Base-by-base conservation (phyloP, 2,329 filamentous ascomycete species). In the Arthrobotrys musiformis region DNA sequence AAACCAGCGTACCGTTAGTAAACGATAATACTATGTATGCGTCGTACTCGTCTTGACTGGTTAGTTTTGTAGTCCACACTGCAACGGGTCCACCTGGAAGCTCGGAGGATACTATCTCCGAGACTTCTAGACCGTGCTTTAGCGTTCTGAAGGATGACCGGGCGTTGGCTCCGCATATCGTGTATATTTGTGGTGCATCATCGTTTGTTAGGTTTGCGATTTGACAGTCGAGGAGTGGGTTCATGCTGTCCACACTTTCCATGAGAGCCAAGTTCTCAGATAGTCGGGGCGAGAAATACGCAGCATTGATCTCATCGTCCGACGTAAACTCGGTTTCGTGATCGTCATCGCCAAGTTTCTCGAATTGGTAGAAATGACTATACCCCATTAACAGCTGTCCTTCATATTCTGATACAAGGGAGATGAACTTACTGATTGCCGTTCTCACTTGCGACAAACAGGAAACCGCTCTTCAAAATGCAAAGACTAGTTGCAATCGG, bases 21-120 rank as follows among this genome's bases (percentile, higher is more conserved):
- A 97, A 95, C 1, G 93, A 97, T 4, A 99, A 87, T n/a, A 99
- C 89, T 77, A 99, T 97, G 82, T 98, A 97, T 0, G 93, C 91
- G 84, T 99, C 94, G 79, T 91, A 97, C 80, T 94, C 89, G 80
- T 98, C 94, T 17, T 89, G 88, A 19, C 89, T 89, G 40, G 90
- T 91, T 54, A 97, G 86, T 83, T 97, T 97, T 0, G 96, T 93
- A 0, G 95, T 97, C 94, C 95, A 99, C 2, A 99, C 94, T 0
- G 92, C 92, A 0, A 91, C 92, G 2, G 94, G 93, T n/a, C 92
- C 90, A 81, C 93, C 92, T 8, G 93, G 94, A 40, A 97, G 86
- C 82, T 95, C 92, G 0, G 94, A 97, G 74, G 95, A 93, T n/a
- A 97, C 93, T 73, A 97, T 95, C 82, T 98, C 94, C 40, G 93